These are phyloP conservation scores for Phaeolepiota aurea DNA, from an alignment of 768 basidiomycete genomes.

Conservation along the genomic window DNA sequence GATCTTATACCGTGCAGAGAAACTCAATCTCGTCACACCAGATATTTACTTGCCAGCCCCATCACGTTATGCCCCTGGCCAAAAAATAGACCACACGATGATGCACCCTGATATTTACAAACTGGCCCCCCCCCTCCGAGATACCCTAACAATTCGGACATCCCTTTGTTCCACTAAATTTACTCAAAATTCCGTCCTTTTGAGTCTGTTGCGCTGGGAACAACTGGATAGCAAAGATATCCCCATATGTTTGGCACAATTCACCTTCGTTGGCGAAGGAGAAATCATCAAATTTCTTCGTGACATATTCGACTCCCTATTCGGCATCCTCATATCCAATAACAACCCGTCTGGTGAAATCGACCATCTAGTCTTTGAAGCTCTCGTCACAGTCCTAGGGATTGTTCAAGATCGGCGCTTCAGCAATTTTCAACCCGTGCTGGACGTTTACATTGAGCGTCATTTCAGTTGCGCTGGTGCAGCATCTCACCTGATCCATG, in stretches of 20 bases:
- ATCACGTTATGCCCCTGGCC: slow-evolving; percentile 45
- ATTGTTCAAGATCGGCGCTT: slow-evolving; percentile 93
- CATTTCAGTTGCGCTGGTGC: slow-evolving; percentile 81
- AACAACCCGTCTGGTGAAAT: slow-evolving; percentile 71
- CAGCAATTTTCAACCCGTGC: slow-evolving; percentile 88
- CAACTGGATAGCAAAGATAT: slow-evolving; percentile 52
- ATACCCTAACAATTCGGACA: slow-evolving; percentile 74
- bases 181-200: slow-evolving; percentile 83
- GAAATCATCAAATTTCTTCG: slow-evolving; percentile 92
- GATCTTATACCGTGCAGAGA: slow-evolving; percentile 79
- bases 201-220: slow-evolving; percentile 79
- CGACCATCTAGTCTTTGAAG: slow-evolving; percentile 83
- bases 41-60: slow-evolving; percentile 69
- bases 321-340: slow-evolving; percentile 75
- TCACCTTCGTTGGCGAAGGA: slow-evolving; percentile 88
- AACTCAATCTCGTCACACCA: slow-evolving; percentile 48
- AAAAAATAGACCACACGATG: slow-evolving; percentile 49
- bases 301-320: slow-evolving; percentile 88
- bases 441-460: slow-evolving; percentile 88
- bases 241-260: slow-evolving; percentile 66
- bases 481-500: slow-evolving; percentile 76
- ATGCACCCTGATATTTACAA: slow-evolving; percentile 56
- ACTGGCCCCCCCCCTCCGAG: slow-evolving; percentile 61
- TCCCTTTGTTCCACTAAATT: slow-evolving; percentile 89
- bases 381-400: slow-evolving; percentile 83